phyloP scores from a whole-genome alignment of 1,139 yeast species.

The Scheffersomyces quercinus region DNA sequence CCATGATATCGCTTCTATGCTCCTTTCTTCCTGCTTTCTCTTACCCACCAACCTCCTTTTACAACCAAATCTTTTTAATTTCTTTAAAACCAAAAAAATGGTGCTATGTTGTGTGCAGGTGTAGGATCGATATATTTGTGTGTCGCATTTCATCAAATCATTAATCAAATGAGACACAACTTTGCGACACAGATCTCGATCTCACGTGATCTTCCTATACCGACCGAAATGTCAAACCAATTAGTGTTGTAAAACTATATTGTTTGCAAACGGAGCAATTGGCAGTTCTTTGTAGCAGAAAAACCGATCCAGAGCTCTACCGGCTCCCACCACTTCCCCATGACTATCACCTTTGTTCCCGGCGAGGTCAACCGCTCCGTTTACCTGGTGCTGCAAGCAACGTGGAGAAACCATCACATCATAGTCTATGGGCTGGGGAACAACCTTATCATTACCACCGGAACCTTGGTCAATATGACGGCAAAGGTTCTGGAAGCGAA shows the following conservation, averaged over 20 bases:
- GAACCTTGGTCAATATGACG: conserved; percentile 1
- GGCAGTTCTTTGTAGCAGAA: too few species aligned
- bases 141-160: too few species aligned
- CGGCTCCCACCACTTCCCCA: conserved; percentile 16
- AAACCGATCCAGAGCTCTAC: not conserved
- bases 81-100: too few species aligned
- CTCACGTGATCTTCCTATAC: too few species aligned
- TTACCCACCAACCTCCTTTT: not conserved
- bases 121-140: too few species aligned
- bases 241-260: too few species aligned
- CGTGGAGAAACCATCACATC: conserved; percentile 69
- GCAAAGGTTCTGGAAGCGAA: conserved; percentile 5
- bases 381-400: conserved; percentile 58
- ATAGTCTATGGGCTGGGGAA: conserved; percentile 86
- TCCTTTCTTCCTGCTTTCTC: not conserved
- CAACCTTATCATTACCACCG: conserved; percentile 60
- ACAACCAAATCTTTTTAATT: not conserved
- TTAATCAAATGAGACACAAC: too few species aligned
- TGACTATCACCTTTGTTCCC: conserved; percentile 74
- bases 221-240: too few species aligned
- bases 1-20: conserved; percentile 16
- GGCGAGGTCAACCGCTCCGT: conserved; percentile 73
- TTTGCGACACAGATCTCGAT: too few species aligned
- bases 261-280: too few species aligned
- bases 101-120: too few species aligned